A percentile compares a stretch with the other conserved stretches of the same genome.
Evolutionary conservation across 768 basidiomycete species (phyloP).

Genomic region (Dictyophora rubrovolvata): DNA sequence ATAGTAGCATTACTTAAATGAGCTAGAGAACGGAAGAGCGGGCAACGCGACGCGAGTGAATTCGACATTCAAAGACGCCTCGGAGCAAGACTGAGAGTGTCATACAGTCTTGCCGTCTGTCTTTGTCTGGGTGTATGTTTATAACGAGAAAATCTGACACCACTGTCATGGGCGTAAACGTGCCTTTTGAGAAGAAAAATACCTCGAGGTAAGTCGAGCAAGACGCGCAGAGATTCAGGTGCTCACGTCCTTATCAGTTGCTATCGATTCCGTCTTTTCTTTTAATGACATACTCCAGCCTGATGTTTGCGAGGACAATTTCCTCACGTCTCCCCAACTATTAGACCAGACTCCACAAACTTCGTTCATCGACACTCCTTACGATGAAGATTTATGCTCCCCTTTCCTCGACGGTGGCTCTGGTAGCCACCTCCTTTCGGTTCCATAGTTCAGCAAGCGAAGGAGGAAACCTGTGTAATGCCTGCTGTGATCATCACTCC

Average conservation of each 20-base stretch:
- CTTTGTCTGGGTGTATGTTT: too few relatives aligned
- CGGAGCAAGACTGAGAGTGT: too few relatives aligned
- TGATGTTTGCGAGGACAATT: not conserved
- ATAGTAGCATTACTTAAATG: too few relatives aligned
- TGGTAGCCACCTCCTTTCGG: slow-evolving; percentile 6
- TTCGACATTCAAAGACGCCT: too few relatives aligned
- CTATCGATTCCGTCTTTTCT: not conserved
- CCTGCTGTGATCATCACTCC: not conserved
- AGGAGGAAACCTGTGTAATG: not conserved
- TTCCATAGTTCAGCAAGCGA: not conserved
- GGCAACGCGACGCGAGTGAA: too few relatives aligned
- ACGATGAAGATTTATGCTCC: not conserved
- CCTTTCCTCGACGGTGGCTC: slow-evolving; percentile 7
- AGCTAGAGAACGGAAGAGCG: too few relatives aligned
- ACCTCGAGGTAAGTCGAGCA: not conserved
- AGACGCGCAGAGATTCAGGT: not conserved
- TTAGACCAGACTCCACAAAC: slow-evolving; percentile 6
- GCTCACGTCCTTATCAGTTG: not conserved
- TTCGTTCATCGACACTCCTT: slow-evolving; percentile 2
- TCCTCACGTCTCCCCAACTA: slow-evolving; percentile 2
- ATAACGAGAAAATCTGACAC: not conserved
- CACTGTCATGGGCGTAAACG: not conserved
- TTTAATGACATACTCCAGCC: slow-evolving; percentile 1
- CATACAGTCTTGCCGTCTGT: too few relatives aligned
- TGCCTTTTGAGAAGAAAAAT: not conserved